phyloP scores from a whole-genome alignment of 2,329 filamentous ascomycete species.

The Davidsoniella virescens region DNA sequence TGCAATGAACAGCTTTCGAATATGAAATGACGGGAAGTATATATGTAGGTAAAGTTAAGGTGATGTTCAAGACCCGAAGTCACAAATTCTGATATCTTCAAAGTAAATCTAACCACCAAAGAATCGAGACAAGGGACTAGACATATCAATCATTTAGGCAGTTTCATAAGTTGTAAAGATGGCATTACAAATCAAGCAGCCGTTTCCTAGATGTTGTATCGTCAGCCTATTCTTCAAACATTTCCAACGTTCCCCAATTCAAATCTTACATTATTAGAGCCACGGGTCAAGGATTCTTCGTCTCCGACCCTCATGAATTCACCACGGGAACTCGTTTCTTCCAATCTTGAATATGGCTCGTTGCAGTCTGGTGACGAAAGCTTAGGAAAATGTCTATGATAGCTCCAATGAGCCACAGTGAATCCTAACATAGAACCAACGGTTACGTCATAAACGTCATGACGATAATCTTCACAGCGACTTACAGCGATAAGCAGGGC shows the following conservation, averaged over 20 bases:
- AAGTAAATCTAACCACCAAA: too few species aligned
- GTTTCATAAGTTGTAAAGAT: too few species aligned
- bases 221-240: background rate
- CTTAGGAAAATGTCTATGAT: slow-evolving; percentile 45
- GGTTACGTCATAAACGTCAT: slow-evolving; percentile 54
- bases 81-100: too few species aligned
- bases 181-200: too few species aligned
- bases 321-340: slow-evolving; percentile 19
- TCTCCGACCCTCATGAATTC: slow-evolving; percentile 32
- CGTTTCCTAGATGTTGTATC: background rate
- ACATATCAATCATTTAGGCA: too few species aligned
- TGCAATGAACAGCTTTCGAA: too few species aligned
- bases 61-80: too few species aligned
- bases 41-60: too few species aligned
- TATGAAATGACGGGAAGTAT: too few species aligned
- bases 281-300: slow-evolving; percentile 27
- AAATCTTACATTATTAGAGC: slow-evolving; percentile 21
- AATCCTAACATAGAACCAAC: slow-evolving; percentile 45
- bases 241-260: slow-evolving; percentile 17
- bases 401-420: slow-evolving; percentile 47
- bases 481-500: slow-evolving; percentile 54
- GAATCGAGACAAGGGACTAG: too few species aligned
- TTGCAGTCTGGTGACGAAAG: slow-evolving; percentile 36
- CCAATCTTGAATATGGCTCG: slow-evolving; percentile 38
- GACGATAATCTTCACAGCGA: slow-evolving; percentile 52